Evolutionary conservation across 768 basidiomycete species (phyloP).

Genomic region (Phlegmacium glaucopus): DNA sequence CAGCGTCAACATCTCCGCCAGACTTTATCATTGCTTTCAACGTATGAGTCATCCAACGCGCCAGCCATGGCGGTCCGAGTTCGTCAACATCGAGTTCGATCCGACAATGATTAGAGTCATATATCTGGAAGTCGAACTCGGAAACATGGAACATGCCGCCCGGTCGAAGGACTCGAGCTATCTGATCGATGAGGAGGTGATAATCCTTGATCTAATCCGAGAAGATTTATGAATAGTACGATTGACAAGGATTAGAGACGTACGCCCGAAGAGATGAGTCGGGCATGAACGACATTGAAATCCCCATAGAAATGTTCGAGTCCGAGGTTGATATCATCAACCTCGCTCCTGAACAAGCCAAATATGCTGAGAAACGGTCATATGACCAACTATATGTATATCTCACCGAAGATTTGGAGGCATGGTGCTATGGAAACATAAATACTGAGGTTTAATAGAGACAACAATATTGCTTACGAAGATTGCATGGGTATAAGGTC

Average conservation of each 20-base stretch:
- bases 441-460: slow-evolving; percentile 4
- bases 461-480: slow-evolving; percentile 38
- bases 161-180: slow-evolving; percentile 62
- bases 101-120: slow-evolving; percentile 46
- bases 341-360: slow-evolving; percentile 56
- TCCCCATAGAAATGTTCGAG: slow-evolving; percentile 78
- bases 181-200: slow-evolving; percentile 58
- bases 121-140: slow-evolving; percentile 69
- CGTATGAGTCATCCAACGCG: slow-evolving; percentile 60
- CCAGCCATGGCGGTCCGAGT: slow-evolving; percentile 52
- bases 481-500: slow-evolving; percentile 81
- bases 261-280: slow-evolving; percentile 72
- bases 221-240: slow-evolving; percentile 15
- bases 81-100: slow-evolving; percentile 40
- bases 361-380: slow-evolving; percentile 4
- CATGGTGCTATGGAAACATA: slow-evolving; percentile 45
- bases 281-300: slow-evolving; percentile 74
- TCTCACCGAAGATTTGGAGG: slow-evolving; percentile 66
- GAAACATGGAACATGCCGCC: slow-evolving; percentile 63
- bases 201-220: slow-evolving; percentile 63
- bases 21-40: slow-evolving; percentile 47
- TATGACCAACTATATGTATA: slow-evolving; percentile 2
- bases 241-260: slow-evolving; percentile 23
- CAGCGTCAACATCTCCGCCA: slow-evolving; percentile 65
- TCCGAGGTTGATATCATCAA: slow-evolving; percentile 83